Percentiles rank a stretch among this genome's conserved stretches.
These are phyloP conservation scores for Thalassiosira hispida DNA, from an alignment of 352 stramenopile species.

Conservation along the genomic window DNA sequence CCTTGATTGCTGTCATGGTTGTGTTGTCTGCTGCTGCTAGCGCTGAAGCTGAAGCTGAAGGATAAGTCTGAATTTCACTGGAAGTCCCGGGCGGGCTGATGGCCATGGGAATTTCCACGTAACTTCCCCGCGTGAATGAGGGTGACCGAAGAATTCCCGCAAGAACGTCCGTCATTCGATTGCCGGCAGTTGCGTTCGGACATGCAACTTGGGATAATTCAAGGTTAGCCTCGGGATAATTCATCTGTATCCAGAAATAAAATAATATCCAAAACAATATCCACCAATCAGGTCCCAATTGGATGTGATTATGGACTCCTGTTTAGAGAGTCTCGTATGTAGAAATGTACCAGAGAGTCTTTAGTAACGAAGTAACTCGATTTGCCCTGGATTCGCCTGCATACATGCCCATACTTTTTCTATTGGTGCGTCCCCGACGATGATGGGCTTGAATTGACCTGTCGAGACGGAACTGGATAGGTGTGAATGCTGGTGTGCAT, in stretches of 20 bases:
- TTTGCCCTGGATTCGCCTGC: neutral
- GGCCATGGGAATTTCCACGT: too few relatives aligned
- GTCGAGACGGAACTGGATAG: neutral
- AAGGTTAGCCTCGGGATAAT: too few relatives aligned
- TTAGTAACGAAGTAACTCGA: neutral
- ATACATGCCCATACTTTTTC: neutral
- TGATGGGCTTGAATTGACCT: neutral
- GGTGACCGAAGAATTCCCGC: too few relatives aligned
- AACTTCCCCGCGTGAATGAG: too few relatives aligned
- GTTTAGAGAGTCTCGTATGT: slow-evolving; percentile 9
- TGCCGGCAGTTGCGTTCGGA: too few relatives aligned
- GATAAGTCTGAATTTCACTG: neutral
- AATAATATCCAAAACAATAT: neutral
- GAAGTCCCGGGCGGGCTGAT: too few relatives aligned
- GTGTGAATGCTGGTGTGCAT: too few relatives aligned
- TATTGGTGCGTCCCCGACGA: slow-evolving; percentile 1
- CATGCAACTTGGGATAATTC: too few relatives aligned
- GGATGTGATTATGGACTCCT: slow-evolving; percentile 2
- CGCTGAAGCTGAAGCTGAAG: too few relatives aligned
- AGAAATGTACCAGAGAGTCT: neutral
- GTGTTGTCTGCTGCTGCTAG: too few relatives aligned
- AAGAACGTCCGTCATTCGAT: too few relatives aligned
- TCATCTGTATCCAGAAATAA: neutral
- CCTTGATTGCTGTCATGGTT: slow-evolving; percentile 12
- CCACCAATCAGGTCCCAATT: neutral